Evolutionary conservation across 495 filamentous ascomycete genomes (phyloP).

Genomic region (Neurospora sp.): DNA sequence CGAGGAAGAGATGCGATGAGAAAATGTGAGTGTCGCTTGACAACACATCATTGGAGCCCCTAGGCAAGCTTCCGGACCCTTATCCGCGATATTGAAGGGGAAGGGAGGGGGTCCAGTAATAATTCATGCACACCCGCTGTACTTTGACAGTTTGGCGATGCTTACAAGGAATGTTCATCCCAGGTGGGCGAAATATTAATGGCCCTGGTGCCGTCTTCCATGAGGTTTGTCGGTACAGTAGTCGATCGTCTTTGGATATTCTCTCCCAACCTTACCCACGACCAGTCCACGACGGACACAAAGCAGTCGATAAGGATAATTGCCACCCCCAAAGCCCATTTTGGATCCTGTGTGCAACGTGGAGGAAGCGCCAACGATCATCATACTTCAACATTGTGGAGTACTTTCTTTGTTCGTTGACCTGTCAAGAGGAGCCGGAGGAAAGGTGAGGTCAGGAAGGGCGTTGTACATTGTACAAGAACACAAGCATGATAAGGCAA

Average conservation of each 20-base stretch:
- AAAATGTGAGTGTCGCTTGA: not conserved
- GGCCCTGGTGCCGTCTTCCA: not conserved
- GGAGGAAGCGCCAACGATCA: not conserved
- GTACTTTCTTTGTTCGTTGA: not conserved
- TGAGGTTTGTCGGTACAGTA: not conserved
- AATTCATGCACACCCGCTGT: not conserved
- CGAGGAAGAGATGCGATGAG: not conserved
- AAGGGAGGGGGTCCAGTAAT: not conserved
- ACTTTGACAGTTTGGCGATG: not conserved
- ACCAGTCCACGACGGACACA: not conserved
- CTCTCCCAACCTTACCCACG: not conserved
- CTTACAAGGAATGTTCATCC: not conserved
- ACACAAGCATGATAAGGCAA: not conserved
- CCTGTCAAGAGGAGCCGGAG: not conserved
- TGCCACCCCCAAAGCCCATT: not conserved
- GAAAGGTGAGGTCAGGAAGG: not conserved
- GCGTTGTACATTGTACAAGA: not conserved
- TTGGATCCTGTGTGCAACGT: not conserved
- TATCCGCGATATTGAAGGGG: not conserved
- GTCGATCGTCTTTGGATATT: not conserved
- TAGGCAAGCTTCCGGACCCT: not conserved
- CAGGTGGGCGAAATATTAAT: not conserved
- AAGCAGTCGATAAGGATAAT: not conserved
- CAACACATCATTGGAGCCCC: not conserved
- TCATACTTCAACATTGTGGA: not conserved